phyloP scores from a whole-genome alignment of 2,329 filamentous ascomycete species.

The Aspergillus udagawae region DNA sequence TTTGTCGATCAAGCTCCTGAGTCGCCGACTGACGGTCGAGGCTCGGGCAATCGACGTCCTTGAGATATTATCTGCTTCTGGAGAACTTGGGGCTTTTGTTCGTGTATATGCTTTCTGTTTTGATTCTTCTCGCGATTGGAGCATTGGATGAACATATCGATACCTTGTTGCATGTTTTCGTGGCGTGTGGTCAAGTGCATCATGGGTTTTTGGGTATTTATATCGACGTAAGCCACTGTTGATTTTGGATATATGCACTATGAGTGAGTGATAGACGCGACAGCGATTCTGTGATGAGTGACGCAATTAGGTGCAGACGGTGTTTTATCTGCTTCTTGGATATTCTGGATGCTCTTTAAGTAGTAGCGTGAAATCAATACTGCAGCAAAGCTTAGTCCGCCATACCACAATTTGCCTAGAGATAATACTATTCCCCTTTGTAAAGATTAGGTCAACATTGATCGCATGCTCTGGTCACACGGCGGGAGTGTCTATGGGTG shows the following conservation, averaged over 20 bases:
- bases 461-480: conserved; percentile 11
- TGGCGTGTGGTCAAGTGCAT: background rate
- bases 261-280: background rate
- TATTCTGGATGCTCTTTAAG: background rate
- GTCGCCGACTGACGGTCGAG: conserved; percentile 37
- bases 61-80: conserved; percentile 10
- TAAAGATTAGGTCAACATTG: conserved; percentile 1
- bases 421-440: background rate
- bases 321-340: background rate
- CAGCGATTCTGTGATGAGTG: background rate
- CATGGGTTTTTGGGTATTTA: background rate
- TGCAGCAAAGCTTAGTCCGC: background rate
- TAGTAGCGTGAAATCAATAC: background rate
- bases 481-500: conserved; percentile 7
- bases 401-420: background rate
- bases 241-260: background rate
- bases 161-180: background rate
- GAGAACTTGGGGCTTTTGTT: background rate
- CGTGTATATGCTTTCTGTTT: conserved; percentile 2
- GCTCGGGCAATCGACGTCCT: conserved; percentile 31
- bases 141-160: background rate
- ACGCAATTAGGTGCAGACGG: background rate
- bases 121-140: background rate
- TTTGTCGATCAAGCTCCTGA: conserved; percentile 40
- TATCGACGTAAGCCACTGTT: background rate